Conservation (phyloP, 345 rosid species). For the Eucalyptus microcorys region DNA sequence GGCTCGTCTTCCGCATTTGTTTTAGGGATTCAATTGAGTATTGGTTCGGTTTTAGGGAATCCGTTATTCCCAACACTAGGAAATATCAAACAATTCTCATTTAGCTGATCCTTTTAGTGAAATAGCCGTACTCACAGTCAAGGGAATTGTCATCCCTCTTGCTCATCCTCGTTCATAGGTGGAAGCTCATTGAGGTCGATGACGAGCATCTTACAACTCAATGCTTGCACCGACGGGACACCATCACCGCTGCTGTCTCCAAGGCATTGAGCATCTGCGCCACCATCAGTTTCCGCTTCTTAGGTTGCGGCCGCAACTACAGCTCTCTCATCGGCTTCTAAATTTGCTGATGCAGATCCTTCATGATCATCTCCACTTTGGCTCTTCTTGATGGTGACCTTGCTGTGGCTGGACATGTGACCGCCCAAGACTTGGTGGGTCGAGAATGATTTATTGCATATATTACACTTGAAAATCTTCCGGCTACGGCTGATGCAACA, state of each 20-base stretch:
- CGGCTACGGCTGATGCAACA: no score
- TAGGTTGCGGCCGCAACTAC: background rate
- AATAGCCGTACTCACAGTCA: background rate
- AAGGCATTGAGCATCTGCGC: background rate
- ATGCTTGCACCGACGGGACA: background rate
- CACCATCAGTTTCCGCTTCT: background rate
- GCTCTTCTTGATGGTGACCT: background rate
- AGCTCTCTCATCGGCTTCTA: background rate
- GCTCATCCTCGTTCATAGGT: background rate
- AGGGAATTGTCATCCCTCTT: background rate
- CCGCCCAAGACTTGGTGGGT: slow-evolving; percentile 47
- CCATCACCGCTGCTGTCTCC: background rate
- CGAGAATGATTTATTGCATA: slow-evolving; percentile 22
- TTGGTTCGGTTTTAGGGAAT: no score
- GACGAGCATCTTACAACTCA: background rate
- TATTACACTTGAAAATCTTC: background rate
- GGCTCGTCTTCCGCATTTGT: no score
- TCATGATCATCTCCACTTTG: background rate
- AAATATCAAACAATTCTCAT: background rate
- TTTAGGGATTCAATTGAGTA: no score
- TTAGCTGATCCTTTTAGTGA: background rate
- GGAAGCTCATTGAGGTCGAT: slow-evolving; percentile 13
- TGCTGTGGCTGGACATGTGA: slow-evolving; percentile 45
- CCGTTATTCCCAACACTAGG: no score
- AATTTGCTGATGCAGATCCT: background rate